These are phyloP conservation scores for Phytophthora constricta DNA, from an alignment of 352 stramenopile species.

Conservation along the genomic window DNA sequence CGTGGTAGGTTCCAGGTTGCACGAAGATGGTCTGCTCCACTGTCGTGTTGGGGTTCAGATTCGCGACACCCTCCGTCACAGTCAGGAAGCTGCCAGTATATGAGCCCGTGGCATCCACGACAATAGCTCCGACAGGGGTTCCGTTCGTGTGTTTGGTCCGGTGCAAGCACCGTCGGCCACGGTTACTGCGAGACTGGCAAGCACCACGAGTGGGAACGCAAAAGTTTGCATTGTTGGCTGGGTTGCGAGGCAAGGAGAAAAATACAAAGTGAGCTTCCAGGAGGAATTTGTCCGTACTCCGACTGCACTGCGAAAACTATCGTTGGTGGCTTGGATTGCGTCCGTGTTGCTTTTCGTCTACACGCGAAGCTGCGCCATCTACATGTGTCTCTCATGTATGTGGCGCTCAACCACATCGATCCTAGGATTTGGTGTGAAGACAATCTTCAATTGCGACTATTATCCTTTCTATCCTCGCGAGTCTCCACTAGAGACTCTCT, in stretches of 20 bases:
- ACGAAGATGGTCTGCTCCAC: conserved; percentile 20
- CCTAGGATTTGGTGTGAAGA: background rate
- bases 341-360: background rate
- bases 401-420: no score
- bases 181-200: conserved; percentile 16
- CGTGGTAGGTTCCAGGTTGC: conserved; percentile 14
- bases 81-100: conserved; percentile 21
- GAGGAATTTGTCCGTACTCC: no score
- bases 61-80: conserved; percentile 18
- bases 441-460: no score
- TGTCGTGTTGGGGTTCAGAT: conserved; percentile 12
- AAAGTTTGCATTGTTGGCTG: conserved; percentile 22
- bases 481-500: no score
- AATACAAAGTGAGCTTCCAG: background rate
- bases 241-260: background rate
- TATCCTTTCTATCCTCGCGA: no score
- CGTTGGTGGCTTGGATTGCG: background rate
- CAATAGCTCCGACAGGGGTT: conserved; percentile 24
- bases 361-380: background rate
- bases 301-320: background rate
- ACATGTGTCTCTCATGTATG: background rate
- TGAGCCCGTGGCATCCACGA: conserved; percentile 26
- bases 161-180: conserved; percentile 15
- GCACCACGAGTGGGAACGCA: conserved; percentile 19
- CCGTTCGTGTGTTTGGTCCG: conserved; percentile 19